Evolutionary conservation across 192 early-diverging fungal species (phyloP).

Genomic region (Chytriomyces confervae): DNA sequence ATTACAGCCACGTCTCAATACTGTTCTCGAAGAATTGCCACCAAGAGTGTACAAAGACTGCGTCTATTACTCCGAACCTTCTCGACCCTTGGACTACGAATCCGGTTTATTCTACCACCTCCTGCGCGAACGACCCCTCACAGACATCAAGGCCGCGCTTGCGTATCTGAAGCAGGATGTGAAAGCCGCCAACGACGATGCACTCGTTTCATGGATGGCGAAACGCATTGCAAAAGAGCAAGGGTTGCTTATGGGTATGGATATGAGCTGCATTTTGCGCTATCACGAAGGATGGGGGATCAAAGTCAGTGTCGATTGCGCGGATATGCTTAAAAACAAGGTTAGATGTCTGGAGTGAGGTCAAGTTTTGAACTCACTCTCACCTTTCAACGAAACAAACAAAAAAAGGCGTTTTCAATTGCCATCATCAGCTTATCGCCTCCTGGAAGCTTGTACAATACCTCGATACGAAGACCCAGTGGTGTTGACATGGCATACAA

Average conservation of each 20-base stretch:
- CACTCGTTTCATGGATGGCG: conserved; percentile 16
- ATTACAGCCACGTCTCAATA: not conserved
- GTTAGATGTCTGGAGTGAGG: not conserved
- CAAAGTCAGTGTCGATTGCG: conserved; percentile 13
- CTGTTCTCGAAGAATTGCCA: conserved; percentile 6
- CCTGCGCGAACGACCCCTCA: not conserved
- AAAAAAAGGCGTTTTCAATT: conserved; percentile 18
- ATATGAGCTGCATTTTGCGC: conserved; percentile 10
- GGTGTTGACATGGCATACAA: not conserved
- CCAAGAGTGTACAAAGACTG: not conserved
- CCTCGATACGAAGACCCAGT: not conserved
- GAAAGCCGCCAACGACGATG: conserved; percentile 15
- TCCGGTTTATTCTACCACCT: conserved; percentile 8
- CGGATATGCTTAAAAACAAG: conserved; percentile 16
- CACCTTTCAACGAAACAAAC: not conserved
- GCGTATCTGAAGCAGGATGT: conserved; percentile 4
- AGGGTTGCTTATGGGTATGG: not conserved
- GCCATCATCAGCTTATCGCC: conserved; percentile 25
- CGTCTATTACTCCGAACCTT: not conserved
- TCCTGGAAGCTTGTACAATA: conserved; percentile 4
- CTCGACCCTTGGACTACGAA: conserved; percentile 4
- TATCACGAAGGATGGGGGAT: conserved; percentile 19
- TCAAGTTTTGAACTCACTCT: not conserved
- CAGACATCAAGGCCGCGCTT: not conserved
- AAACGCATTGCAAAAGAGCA: conserved; percentile 12